Conservation (phyloP, 768 basidiomycete genomes). For the Boletus coccyginus region DNA sequence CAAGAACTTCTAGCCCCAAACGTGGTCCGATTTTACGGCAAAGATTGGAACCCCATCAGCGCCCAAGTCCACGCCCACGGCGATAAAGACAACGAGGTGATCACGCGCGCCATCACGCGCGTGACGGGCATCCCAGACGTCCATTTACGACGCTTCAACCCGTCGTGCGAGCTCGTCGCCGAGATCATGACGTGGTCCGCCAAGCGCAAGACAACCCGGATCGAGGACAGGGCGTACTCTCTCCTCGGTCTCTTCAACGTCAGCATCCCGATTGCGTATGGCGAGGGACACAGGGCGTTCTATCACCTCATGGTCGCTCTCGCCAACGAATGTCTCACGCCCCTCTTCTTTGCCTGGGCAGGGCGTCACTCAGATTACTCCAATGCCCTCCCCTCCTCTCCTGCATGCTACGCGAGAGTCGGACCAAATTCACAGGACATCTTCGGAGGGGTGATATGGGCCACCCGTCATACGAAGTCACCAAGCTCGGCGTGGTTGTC, state of each 20-base stretch:
- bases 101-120: not conserved
- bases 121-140: conserved; percentile 2
- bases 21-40: conserved; percentile 11
- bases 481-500: conserved; percentile 12
- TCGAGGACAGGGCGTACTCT: conserved; percentile 7
- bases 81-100: conserved; percentile 5
- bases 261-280: conserved; percentile 11
- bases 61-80: not conserved
- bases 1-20: conserved; percentile 15
- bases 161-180: conserved; percentile 4
- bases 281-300: conserved; percentile 8
- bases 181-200: conserved; percentile 11
- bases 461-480: conserved; percentile 12
- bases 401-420: conserved; percentile 3
- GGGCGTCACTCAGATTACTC: conserved; percentile 7
- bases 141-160: not conserved
- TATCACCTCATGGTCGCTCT: conserved; percentile 12
- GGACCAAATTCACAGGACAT: not conserved
- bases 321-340: conserved; percentile 3
- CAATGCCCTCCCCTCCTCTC: conserved; percentile 8
- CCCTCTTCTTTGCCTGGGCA: conserved; percentile 15
- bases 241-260: conserved; percentile 11
- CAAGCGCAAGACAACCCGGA: conserved; percentile 7
- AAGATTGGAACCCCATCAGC: conserved; percentile 10
- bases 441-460: not conserved